Evolutionary conservation across 169 alveolate species (phyloP), one percentile per base, ranked within the genome.

Genomic region (Plasmodium gaboni): DNA sequence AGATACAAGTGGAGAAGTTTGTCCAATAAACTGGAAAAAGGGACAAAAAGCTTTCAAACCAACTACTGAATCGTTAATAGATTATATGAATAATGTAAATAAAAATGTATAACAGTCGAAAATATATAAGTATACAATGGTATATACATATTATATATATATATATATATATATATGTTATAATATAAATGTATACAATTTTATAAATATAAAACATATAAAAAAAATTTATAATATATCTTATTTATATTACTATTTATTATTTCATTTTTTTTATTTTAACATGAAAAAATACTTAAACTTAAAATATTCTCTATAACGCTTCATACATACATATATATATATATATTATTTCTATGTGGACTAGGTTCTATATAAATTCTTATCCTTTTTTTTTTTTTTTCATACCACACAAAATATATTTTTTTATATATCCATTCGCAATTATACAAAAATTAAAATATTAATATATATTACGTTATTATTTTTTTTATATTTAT

Each of bases 11-110:
- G 96, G 96, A 19, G 87, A 94, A 38, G 96, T 94, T 13, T 94
- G 96, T 74, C 96, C 96, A 28, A 95, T 88, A 12, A 92, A 94
- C 85, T 94, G 96, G 96, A 88, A 93, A 86, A 90, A 88, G 87
- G 96, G 96, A 26, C 91, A 88, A 32, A 88, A 78, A 64, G 51
- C 91, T 0, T 83, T 83, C 24, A 68, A 68, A 63, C 91, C 91
- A 17, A 83, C 42, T 13, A 67, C 12, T 28, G 91, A 83, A 26
- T 44, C 80, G 7, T 61, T 83, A 26, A 17, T 83, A 28, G 61
- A 68, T 26, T 83, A 83, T 57, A 55, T 83, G 46, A 83, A 83
- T 60, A 42, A 46, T n/a, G 64, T 17, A 15, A n/a, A 12, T 15
- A 83, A 83, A 63, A 83, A 68, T 22, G 53, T 65, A 67, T 61